A percentile compares a stretch with the other conserved stretches of the same genome.
Conservation (phyloP, 148 eudicot genomes). For the Nepenthes mirabilis region DNA sequence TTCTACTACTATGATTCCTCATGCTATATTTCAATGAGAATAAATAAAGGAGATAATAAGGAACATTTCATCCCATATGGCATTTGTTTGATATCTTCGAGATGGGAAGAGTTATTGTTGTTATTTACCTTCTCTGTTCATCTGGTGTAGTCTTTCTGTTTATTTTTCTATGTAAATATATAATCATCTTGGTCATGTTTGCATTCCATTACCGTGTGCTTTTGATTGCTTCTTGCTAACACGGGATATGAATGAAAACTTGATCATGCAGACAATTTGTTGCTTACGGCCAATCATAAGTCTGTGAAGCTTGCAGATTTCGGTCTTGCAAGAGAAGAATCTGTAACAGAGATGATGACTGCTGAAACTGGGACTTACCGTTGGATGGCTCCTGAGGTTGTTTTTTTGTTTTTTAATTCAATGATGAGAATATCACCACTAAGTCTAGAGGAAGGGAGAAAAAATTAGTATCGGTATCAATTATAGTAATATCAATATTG, state of each 20-base stretch:
- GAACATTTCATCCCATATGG: too few species aligned
- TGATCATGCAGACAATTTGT: constrained; percentile 71
- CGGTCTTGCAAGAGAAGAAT: constrained; percentile 97
- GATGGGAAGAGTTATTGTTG: too few species aligned
- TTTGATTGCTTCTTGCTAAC: constrained; percentile 3
- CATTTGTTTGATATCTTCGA: too few species aligned
- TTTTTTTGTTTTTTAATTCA: constrained; percentile 2
- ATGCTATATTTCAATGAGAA: too few species aligned
- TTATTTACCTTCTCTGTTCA: too few species aligned
- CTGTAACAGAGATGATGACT: constrained; percentile 97
- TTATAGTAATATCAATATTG: too few species aligned
- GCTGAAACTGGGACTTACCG: constrained; percentile 99
- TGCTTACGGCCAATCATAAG: constrained; percentile 80
- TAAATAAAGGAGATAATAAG: too few species aligned
- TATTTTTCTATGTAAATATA: not conserved
- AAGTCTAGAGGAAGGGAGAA: too few species aligned
- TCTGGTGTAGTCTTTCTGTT: not conserved
- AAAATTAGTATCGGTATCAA: too few species aligned
- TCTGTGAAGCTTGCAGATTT: constrained; percentile 97
- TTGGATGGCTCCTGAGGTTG: constrained; percentile 99
- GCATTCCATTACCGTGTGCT: not conserved
- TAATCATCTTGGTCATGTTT: not conserved
- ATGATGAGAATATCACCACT: too few species aligned
- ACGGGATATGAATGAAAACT: constrained; percentile 1
- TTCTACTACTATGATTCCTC: too few species aligned